Percentiles rank a stretch among this genome's conserved stretches.
phyloP scores from a whole-genome alignment of 306 rosid genomes.

The Neltuma alba region DNA sequence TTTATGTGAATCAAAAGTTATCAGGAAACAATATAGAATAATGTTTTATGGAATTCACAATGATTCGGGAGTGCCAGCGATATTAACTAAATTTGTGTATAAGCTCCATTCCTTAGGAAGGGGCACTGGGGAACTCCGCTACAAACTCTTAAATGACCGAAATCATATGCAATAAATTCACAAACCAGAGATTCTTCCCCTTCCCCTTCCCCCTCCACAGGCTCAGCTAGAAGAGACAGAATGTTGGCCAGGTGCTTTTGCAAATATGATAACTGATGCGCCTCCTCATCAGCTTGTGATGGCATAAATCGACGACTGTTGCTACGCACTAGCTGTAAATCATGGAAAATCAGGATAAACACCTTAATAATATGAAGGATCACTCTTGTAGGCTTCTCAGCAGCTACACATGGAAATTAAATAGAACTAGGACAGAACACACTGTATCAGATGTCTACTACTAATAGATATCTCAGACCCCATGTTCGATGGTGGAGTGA shows the following conservation, averaged over 20 bases:
- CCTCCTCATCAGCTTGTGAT: slow-evolving; percentile 94
- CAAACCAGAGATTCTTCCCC: slow-evolving; percentile 92
- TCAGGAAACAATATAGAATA: neutral
- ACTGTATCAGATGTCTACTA: neutral
- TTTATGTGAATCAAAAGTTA: slow-evolving; percentile 1
- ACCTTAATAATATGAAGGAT: slow-evolving; percentile 9
- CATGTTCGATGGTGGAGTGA: neutral
- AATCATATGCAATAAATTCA: slow-evolving; percentile 40
- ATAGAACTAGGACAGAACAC: slow-evolving; percentile 3
- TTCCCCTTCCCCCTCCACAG: slow-evolving; percentile 92
- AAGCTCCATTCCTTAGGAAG: slow-evolving; percentile 18
- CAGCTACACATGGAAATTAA: slow-evolving; percentile 3
- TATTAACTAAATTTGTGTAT: neutral
- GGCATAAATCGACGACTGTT: slow-evolving; percentile 88
- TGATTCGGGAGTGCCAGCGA: neutral
- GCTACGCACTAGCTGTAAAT: slow-evolving; percentile 96
- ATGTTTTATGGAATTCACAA: neutral
- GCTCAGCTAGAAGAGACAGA: slow-evolving; percentile 89
- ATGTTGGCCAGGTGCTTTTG: slow-evolving; percentile 92
- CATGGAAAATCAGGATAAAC: slow-evolving; percentile 35
- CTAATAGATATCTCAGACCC: neutral
- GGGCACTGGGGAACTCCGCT: slow-evolving; percentile 10
- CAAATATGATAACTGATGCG: slow-evolving; percentile 93
- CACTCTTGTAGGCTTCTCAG: slow-evolving; percentile 24
- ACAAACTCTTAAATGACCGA: slow-evolving; percentile 1